Base-by-base conservation (phyloP, 768 basidiomycete species). In the Kwoniella heveanensis region DNA sequence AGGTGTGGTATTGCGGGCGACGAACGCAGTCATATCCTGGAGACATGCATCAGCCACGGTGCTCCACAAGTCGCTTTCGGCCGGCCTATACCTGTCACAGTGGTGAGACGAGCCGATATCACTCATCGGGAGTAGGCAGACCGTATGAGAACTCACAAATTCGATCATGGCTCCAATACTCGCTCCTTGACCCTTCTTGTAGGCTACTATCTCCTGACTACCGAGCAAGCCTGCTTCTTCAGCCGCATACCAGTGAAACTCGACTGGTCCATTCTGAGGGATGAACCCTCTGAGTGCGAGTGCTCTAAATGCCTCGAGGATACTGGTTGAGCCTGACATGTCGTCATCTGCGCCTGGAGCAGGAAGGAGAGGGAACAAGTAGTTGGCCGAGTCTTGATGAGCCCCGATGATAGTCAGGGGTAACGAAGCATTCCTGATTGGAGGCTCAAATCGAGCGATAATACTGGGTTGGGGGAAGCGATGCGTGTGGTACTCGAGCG, bases 91-190 rank as follows among this genome's bases (percentile, higher is more conserved):
- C n/a, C n/a, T n/a, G n/a, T n/a, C n/a, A n/a, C n/a, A n/a, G n/a
- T n/a, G n/a, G n/a, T n/a, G n/a, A n/a, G n/a, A n/a, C n/a, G n/a
- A n/a, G n/a, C n/a, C n/a, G n/a, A n/a, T n/a, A n/a, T n/a, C n/a
- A n/a, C n/a, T n/a, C n/a, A n/a, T n/a, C n/a, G n/a, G n/a, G 32
- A 32, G 32, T 5, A 32, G 7, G 13, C 32, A 32, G 32, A 32
- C n/a, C n/a, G n/a, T n/a, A n/a, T 32, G 32, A 22, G 8, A 6
- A 67, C 70, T 62, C 57, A 72, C 75, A 65, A 89, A 88, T 83
- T 91, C 90, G 72, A 87, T 88, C 89, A 91, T 90, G 57, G 88
- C 90, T 67, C 88, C 80, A 65, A 91, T 88, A 68, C 87, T 86
- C 50, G 85, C 84, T 8, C 80, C 80, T 56, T 83, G 84, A 17